Base-by-base conservation (phyloP, 169 alveolate genomes). In the Theileria annulata region DNA sequence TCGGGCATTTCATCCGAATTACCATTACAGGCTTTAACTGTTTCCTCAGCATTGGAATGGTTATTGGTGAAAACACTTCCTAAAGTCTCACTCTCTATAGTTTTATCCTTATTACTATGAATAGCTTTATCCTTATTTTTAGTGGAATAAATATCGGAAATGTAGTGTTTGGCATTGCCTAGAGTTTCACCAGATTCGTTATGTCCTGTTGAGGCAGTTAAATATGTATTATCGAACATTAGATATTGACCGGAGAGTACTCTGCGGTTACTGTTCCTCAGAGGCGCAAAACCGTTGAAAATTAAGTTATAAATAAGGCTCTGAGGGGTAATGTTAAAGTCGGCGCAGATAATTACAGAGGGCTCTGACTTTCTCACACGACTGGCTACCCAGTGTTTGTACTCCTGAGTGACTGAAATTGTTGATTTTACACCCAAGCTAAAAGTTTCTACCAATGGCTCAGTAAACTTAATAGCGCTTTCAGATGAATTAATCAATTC, bases 311-410 rank as follows among this genome's bases (percentile, higher is more conserved):
- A 90, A 31, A 90, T 58, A 49, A 90, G 54, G 54, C 93, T 87
- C 51, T 90, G 91, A 5, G 94, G 94, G 3, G 94, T 90, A 73
- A 87, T 74, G 81, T 90, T 90, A 60, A 87, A 75, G 80, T 90
- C 94, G 0, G 93, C 94, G 62, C 94, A 90, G 68, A 90, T 75
- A 62, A 90, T 71, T 8, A 87, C 77, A 59, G 79, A 74, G 13
- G 94, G 94, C 75, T 33, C 73, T 0, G 75, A 66, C 59, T 13
- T 47, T 17, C 37, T 35, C 12, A 9, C 25, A 12, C 66, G 17
- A 30, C 49, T 21, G 31, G 59, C 42, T 49, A 78, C 30, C 56
- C 73, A 64, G 2, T 56, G 30, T 8, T 25, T 25, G 17, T 5
- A 21, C 25, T 31, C 79, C 37, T 75, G 49, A 19, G 25, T 27